These are phyloP conservation scores for Wickerhamomyces sp. DNA, from an alignment of 1,139 yeast species.

Conservation along the genomic window DNA sequence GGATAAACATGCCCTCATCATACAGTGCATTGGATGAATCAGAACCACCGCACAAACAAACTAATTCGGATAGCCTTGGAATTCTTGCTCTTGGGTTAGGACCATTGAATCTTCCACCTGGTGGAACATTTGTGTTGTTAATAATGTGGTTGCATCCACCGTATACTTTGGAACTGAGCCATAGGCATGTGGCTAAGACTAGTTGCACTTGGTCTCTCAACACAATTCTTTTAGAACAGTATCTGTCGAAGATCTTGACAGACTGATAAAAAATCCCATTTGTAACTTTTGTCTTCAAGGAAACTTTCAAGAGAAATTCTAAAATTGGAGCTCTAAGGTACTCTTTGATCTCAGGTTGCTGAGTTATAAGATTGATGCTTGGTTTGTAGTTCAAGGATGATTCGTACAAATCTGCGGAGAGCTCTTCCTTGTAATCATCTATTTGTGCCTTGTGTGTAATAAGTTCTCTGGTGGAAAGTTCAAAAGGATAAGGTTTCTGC, in stretches of 20 bases:
- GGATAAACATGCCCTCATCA: conserved; percentile 56
- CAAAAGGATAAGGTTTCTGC: conserved; percentile 42
- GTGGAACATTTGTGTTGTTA: conserved; percentile 41
- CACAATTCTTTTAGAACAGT: conserved; percentile 61
- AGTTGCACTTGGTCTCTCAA: conserved; percentile 58
- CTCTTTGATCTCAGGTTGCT: conserved; percentile 60
- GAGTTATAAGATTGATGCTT: conserved; percentile 49
- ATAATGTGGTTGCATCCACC: conserved; percentile 72
- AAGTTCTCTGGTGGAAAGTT: conserved; percentile 47
- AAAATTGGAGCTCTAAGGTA: conserved; percentile 46
- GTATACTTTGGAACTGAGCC: conserved; percentile 60
- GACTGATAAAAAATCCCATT: conserved; percentile 59
- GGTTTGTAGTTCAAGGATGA: conserved; percentile 39
- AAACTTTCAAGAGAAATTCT: conserved; percentile 54
- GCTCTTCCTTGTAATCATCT: conserved; percentile 50
- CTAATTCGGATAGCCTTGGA: conserved; percentile 59
- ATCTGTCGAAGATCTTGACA: conserved; percentile 57
- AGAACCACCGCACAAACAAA: conserved; percentile 47
- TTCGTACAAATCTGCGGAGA: conserved; percentile 39
- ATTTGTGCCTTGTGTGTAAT: conserved; percentile 41
- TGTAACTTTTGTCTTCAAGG: conserved; percentile 54
- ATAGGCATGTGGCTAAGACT: conserved; percentile 60
- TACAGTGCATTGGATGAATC: conserved; percentile 38
- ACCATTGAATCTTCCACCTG: conserved; percentile 59
- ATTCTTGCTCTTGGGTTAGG: conserved; percentile 65